Percentiles rank a stretch among this genome's conserved stretches.
These are phyloP conservation scores for Guadua angustifolia DNA, from an alignment of 176 grass and related monocot species.

Conservation along the genomic window DNA sequence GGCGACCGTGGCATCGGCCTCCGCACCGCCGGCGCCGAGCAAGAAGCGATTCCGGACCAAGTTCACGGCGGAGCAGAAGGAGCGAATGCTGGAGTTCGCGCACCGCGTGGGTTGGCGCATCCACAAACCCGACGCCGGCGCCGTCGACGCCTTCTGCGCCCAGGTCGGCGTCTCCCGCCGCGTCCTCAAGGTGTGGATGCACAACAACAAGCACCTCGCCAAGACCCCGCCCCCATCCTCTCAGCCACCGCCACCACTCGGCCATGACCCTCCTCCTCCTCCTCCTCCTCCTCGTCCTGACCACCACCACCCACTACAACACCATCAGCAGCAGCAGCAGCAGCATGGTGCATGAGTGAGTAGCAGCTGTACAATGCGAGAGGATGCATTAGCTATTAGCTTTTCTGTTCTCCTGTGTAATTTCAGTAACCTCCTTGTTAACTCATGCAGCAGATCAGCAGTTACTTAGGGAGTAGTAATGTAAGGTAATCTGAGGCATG, in stretches of 20 bases:
- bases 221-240: constrained; percentile 31
- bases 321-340: constrained; percentile 4
- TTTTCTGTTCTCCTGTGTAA: constrained; percentile 38
- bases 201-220: constrained; percentile 94
- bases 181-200: constrained; percentile 99
- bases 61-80: constrained; percentile 92
- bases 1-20: constrained; percentile 39
- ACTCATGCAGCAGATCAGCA: constrained; percentile 32
- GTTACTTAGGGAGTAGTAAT: constrained; percentile 38
- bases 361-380: constrained; percentile 33
- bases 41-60: constrained; percentile 86
- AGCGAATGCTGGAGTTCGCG: constrained; percentile 79
- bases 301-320: constrained; percentile 7
- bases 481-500: constrained; percentile 32
- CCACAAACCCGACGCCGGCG: constrained; percentile 70
- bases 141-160: constrained; percentile 69
- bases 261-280: background rate
- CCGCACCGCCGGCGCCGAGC: constrained; percentile 46
- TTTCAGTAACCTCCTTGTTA: constrained; percentile 44
- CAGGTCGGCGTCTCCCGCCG: constrained; percentile 73
- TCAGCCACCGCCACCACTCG: background rate
- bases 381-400: constrained; percentile 58
- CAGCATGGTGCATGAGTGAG: constrained; percentile 43
- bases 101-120: constrained; percentile 83
- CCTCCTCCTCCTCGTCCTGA: constrained; percentile 12